Conservation (phyloP, 805 yeast species). For the Candida khao-thaluensis region DNA sequence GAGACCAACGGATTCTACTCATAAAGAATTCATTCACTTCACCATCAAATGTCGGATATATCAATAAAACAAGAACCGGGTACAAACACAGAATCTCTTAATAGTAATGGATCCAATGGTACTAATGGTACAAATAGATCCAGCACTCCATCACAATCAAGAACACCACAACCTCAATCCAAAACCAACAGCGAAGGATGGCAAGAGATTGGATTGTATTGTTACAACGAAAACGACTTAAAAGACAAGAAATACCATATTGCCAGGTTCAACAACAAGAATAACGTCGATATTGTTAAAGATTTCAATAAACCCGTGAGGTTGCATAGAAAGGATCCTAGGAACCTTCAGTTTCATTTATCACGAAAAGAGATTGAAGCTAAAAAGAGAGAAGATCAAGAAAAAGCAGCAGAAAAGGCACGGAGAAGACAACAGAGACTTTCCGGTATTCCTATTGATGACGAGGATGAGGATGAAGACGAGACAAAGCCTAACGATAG, state of each 20-base stretch:
- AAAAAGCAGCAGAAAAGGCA: slow-evolving; percentile 23
- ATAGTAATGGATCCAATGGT: not conserved
- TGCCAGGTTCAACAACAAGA: slow-evolving; percentile 72
- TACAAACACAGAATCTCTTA: not conserved
- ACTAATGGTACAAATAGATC: not conserved
- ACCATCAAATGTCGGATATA: slow-evolving; percentile 2
- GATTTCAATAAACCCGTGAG: slow-evolving; percentile 82
- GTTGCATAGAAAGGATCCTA: slow-evolving; percentile 90
- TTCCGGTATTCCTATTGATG: slow-evolving; percentile 18
- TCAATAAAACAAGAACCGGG: slow-evolving; percentile 5
- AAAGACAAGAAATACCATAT: slow-evolving; percentile 76
- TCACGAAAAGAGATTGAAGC: slow-evolving; percentile 74
- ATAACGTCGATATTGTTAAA: slow-evolving; percentile 65
- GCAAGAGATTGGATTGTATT: slow-evolving; percentile 61
- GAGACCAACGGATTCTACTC: no score
- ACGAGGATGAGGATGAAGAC: slow-evolving; percentile 18
- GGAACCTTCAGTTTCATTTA: slow-evolving; percentile 82
- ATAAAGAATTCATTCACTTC: no score
- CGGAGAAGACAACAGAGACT: slow-evolving; percentile 18
- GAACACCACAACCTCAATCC: slow-evolving; percentile 19
- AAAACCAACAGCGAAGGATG: slow-evolving; percentile 27
- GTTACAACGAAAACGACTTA: slow-evolving; percentile 70
- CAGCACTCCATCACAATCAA: slow-evolving; percentile 3
- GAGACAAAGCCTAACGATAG: slow-evolving; percentile 12
- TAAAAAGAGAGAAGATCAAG: slow-evolving; percentile 37